A percentile compares a stretch with the other conserved stretches of the same genome.
Conservation (phyloP, 305 asterid species). For the Fraxinus paxiana region DNA sequence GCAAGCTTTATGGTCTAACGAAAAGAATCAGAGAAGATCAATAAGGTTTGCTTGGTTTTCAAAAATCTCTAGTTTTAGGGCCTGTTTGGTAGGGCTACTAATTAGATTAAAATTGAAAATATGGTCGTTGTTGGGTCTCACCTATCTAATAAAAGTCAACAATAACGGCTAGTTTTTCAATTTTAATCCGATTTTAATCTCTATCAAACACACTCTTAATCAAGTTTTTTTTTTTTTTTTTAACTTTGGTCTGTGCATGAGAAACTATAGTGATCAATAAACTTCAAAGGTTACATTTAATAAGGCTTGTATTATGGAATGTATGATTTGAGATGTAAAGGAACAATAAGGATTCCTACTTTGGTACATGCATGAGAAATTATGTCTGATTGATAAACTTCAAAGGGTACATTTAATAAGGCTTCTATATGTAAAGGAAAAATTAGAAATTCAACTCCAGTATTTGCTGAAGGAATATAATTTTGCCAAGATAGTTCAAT, state of each 20-base stretch:
- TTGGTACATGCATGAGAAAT: neutral
- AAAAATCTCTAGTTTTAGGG: neutral
- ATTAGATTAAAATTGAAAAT: too few species aligned
- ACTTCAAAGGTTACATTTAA: neutral
- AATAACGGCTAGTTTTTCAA: too few species aligned
- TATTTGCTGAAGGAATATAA: neutral
- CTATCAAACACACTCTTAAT: too few species aligned
- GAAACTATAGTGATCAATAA: constrained; percentile 2
- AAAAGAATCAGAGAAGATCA: constrained; percentile 32
- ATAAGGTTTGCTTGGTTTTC: constrained; percentile 35
- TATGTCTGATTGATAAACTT: neutral
- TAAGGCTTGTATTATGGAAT: neutral
- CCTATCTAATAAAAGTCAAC: too few species aligned
- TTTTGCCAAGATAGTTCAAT: neutral
- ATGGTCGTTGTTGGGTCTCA: too few species aligned
- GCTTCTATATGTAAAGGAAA: neutral
- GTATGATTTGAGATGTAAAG: neutral
- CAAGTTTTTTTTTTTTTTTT: neutral
- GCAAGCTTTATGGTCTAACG: constrained; percentile 74
- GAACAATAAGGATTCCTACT: neutral
- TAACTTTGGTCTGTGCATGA: neutral
- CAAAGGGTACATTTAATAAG: neutral
- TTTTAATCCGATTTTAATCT: too few species aligned
- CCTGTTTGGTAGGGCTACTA: too few species aligned
- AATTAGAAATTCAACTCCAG: neutral